A percentile compares a stretch with the other conserved stretches of the same genome.
Evolutionary conservation across 1,284 basidiomycete genomes (phyloP).

Genomic region (Meripilus lineatus): DNA sequence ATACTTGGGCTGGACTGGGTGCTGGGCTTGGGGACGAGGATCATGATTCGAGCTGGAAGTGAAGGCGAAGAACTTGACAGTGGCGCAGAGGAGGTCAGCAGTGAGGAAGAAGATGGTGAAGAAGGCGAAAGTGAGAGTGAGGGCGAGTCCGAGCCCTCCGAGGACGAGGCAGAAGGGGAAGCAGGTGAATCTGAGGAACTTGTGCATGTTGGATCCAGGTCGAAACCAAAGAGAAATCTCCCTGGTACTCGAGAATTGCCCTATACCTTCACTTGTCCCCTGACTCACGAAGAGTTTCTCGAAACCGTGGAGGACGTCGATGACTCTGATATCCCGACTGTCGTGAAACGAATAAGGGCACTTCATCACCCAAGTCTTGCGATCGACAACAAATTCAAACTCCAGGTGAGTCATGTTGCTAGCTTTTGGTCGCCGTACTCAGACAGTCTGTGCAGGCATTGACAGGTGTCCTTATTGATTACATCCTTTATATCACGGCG

Average conservation of each 20-base stretch:
- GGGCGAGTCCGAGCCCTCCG: slow-evolving; percentile 8
- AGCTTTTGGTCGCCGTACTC: slow-evolving; percentile 3
- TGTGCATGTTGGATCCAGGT: slow-evolving; percentile 15
- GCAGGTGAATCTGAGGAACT: slow-evolving; percentile 39
- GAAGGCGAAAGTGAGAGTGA: slow-evolving; percentile 23
- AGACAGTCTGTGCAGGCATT: slow-evolving; percentile 46
- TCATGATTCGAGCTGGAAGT: slow-evolving; percentile 40
- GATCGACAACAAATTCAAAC: slow-evolving; percentile 87
- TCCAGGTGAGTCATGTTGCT: slow-evolving; percentile 56
- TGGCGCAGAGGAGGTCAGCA: slow-evolving; percentile 34
- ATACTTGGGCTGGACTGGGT: slow-evolving; percentile 42
- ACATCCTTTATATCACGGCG: slow-evolving; percentile 76
- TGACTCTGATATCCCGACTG: slow-evolving; percentile 72
- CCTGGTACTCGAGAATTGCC: slow-evolving; percentile 56
- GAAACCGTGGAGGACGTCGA: slow-evolving; percentile 70
- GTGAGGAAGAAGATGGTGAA: slow-evolving; percentile 27
- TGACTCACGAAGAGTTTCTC: slow-evolving; percentile 84
- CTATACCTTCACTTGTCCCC: slow-evolving; percentile 89
- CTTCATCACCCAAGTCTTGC: slow-evolving; percentile 90
- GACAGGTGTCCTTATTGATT: slow-evolving; percentile 85
- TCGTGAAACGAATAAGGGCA: slow-evolving; percentile 88
- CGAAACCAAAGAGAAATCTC: slow-evolving; percentile 14
- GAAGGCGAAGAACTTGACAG: slow-evolving; percentile 29
- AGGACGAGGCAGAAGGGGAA: slow-evolving; percentile 29
- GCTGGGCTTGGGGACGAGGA: slow-evolving; percentile 41